Evolutionary conservation across 1,284 basidiomycete species (phyloP).

Genomic region (Apiotrichum montevideense): DNA sequence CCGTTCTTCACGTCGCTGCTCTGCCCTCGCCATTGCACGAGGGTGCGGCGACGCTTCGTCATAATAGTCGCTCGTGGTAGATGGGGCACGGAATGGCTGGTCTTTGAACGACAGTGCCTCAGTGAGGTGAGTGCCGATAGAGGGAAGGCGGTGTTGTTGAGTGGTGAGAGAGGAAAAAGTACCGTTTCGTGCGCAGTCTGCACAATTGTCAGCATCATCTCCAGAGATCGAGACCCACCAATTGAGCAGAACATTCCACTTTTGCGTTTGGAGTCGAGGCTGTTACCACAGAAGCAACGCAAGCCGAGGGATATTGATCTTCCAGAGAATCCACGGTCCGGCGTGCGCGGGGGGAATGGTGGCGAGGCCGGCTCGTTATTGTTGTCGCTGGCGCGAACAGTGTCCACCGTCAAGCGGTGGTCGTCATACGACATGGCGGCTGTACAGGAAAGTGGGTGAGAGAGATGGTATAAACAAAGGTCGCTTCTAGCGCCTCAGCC

Average conservation of each 20-base stretch:
- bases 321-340: background rate
- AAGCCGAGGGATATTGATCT: background rate
- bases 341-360: constrained; percentile 1
- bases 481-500: too few species aligned
- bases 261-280: constrained; percentile 18
- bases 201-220: background rate
- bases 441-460: too few species aligned
- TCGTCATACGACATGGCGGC: background rate
- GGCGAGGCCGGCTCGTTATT: background rate
- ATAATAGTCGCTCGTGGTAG: constrained; percentile 1
- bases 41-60: constrained; percentile 41
- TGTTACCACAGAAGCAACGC: constrained; percentile 36
- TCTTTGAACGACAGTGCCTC: constrained; percentile 16
- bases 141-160: constrained; percentile 29
- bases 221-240: constrained; percentile 25
- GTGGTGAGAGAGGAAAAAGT: constrained; percentile 42
- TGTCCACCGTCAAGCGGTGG: background rate
- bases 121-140: constrained; percentile 9
- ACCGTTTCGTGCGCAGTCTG: constrained; percentile 43
- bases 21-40: constrained; percentile 29
- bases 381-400: background rate
- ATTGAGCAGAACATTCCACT: constrained; percentile 42
- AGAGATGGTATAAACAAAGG: too few species aligned
- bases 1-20: constrained; percentile 35
- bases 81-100: background rate